These are phyloP conservation scores for Aspergillus nomiae DNA, from an alignment of 2,329 filamentous ascomycete species.

Conservation along the genomic window DNA sequence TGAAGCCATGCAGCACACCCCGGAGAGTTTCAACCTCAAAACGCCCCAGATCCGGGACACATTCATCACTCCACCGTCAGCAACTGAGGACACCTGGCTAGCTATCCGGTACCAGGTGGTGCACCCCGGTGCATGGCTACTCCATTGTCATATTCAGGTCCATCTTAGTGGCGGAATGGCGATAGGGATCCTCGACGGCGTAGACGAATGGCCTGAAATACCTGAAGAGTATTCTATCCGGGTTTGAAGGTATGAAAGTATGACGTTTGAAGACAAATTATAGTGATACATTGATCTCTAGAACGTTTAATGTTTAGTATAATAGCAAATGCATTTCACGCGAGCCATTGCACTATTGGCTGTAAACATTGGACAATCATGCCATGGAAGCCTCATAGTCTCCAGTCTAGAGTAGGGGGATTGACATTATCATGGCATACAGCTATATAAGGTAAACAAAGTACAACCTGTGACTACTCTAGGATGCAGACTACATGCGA, in stretches of 20 bases:
- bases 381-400: no score
- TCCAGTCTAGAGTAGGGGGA: no score
- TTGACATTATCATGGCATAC: no score
- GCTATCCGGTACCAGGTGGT: slow-evolving; percentile 56
- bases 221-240: slow-evolving; percentile 25
- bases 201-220: slow-evolving; percentile 37
- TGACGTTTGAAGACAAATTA: not conserved
- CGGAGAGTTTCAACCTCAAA: slow-evolving; percentile 58
- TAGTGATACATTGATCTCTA: not conserved
- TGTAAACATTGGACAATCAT: not conserved
- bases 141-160: slow-evolving; percentile 60
- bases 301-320: not conserved
- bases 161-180: slow-evolving; percentile 60
- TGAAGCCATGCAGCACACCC: slow-evolving; percentile 52
- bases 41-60: slow-evolving; percentile 58
- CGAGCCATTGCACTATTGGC: rapidly evolving
- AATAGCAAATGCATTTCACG: not conserved
- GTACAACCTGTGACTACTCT: no score
- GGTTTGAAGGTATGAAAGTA: not conserved
- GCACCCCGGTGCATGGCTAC: slow-evolving; percentile 57
- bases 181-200: slow-evolving; percentile 51
- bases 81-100: slow-evolving; percentile 46
- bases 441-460: no score
- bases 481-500: no score
- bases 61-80: slow-evolving; percentile 42